These are phyloP conservation scores for Termitomyces sp. DNA, from an alignment of 768 basidiomycete genomes.

Conservation along the genomic window DNA sequence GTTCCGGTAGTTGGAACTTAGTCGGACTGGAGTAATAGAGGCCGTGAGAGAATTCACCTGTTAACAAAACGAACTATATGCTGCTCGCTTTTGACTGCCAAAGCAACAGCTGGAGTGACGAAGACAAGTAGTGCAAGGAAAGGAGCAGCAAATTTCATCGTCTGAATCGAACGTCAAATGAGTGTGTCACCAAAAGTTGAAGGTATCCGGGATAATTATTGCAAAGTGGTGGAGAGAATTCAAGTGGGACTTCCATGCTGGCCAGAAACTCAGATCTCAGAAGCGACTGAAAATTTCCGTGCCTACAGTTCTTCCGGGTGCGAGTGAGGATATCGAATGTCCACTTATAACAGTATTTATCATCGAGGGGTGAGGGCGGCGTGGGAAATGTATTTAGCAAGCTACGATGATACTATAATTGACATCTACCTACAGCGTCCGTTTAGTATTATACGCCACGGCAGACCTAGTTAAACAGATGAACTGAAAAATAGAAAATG, in stretches of 20 bases:
- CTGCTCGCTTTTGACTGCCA: constrained; percentile 20
- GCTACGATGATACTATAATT: too few relatives aligned
- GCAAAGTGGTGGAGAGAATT: background rate
- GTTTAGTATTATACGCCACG: too few relatives aligned
- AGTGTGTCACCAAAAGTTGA: too few relatives aligned
- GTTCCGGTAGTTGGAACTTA: too few relatives aligned
- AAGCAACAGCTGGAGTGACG: constrained; percentile 13
- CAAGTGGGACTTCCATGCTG: background rate
- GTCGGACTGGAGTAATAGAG: background rate
- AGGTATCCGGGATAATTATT: too few relatives aligned
- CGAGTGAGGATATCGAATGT: background rate
- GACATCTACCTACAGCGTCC: too few relatives aligned
- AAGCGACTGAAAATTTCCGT: background rate
- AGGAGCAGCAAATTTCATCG: constrained; percentile 10
- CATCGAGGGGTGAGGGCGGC: background rate
- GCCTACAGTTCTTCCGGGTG: background rate
- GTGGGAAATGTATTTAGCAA: background rate
- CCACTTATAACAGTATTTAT: background rate
- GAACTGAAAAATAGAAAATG: too few relatives aligned
- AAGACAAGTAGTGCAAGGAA: constrained; percentile 14
- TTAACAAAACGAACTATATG: constrained; percentile 33
- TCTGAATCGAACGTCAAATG: background rate
- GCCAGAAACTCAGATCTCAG: background rate
- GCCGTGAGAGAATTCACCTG: constrained; percentile 7
- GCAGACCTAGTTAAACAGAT: too few relatives aligned